Evolutionary conservation across 495 filamentous ascomycete species (phyloP), one percentile per base, ranked within the genome.

Genomic region (Acidiella bohemica): DNA sequence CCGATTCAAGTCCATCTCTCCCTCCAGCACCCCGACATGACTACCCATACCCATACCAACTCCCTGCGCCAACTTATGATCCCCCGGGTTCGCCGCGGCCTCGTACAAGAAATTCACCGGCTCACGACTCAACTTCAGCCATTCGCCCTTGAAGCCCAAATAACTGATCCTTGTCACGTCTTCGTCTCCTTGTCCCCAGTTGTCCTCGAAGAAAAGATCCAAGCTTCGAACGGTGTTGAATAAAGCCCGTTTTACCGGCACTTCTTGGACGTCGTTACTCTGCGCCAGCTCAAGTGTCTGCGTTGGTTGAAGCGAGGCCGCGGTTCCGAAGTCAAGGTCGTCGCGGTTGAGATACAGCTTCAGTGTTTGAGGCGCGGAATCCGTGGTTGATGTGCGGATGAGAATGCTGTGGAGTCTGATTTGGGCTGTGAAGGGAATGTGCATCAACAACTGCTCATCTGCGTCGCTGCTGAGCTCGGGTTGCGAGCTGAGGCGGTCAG

Each of bases 381-480:
- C 44, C 3, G 75, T 75, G 32, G 71, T 64, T 2, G 81, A 81
- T 2, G 82, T 81, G 53, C 87, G 82, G 19, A 96, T 55, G 19
- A 94, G 70, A 49, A 96, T 73, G 14, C 81, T 76, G 60, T 96
- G 86, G 0, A 97, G 74, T 58, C 87, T 92, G 42, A 94, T 72
- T 60, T 92, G 84, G 44, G 81, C 88, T 19, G 84, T 84, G 66
- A 97, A 97, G 20, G 90, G 92, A 16, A 96, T 71, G 53, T 79
- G 75, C 63, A 96, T 81, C 24, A 97, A 54, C n/a, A 97, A 46
- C 63, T 97, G 85, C 66, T 94, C 90, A 54, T 96, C 90, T 0
- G 77, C 75, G 56, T 88, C 81, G 44, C 85, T 94, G 55, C 67
- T 71, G 10, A 97, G 68, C 59, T 86, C 77, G 0, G 82, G 81